These are phyloP conservation scores for Acidiella bohemica DNA, from an alignment of 495 filamentous ascomycete species.

Conservation along the genomic window DNA sequence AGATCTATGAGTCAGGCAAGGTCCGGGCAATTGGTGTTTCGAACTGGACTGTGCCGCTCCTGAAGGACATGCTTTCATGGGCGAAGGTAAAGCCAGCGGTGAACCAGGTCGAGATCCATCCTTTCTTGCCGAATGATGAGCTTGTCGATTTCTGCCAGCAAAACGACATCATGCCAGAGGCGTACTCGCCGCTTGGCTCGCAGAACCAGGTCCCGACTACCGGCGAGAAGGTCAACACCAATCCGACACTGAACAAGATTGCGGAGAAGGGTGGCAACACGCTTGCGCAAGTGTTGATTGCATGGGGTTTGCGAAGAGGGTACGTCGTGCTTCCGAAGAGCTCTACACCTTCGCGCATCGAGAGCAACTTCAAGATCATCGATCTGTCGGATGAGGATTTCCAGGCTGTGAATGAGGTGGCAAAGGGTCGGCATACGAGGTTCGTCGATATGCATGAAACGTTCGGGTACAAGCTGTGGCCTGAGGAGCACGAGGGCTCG, in stretches of 20 bases:
- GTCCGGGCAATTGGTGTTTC: slow-evolving; percentile 24
- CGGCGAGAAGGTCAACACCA: slow-evolving; percentile 50
- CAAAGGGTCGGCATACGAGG: slow-evolving; percentile 21
- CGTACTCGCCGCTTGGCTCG: slow-evolving; percentile 31
- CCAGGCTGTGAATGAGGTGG: slow-evolving; percentile 45
- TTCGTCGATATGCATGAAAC: slow-evolving; percentile 9
- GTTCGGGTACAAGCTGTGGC: slow-evolving; percentile 3
- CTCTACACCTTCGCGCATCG: slow-evolving; percentile 43
- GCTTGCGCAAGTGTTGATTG: slow-evolving; percentile 38
- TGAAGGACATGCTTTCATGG: slow-evolving; percentile 19
- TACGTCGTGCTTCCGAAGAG: slow-evolving; percentile 49
- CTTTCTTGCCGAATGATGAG: slow-evolving; percentile 23
- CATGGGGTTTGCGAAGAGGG: slow-evolving; percentile 39
- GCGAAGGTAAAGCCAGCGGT: slow-evolving; percentile 20
- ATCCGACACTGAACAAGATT: slow-evolving; percentile 36
- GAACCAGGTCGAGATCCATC: slow-evolving; percentile 27
- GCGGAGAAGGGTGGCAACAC: slow-evolving; percentile 34
- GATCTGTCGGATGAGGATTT: slow-evolving; percentile 42
- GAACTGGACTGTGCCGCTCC: slow-evolving; percentile 25
- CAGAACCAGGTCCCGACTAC: slow-evolving; percentile 55
- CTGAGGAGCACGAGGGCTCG: background rate
- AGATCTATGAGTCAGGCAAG: slow-evolving; percentile 20
- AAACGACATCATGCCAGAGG: slow-evolving; percentile 21
- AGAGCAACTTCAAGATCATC: slow-evolving; percentile 42
- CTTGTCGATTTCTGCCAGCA: slow-evolving; percentile 23